A percentile compares a stretch with the other conserved stretches of the same genome.
Conservation (phyloP, 306 rosid species). For the Styphnolobium japonicum region DNA sequence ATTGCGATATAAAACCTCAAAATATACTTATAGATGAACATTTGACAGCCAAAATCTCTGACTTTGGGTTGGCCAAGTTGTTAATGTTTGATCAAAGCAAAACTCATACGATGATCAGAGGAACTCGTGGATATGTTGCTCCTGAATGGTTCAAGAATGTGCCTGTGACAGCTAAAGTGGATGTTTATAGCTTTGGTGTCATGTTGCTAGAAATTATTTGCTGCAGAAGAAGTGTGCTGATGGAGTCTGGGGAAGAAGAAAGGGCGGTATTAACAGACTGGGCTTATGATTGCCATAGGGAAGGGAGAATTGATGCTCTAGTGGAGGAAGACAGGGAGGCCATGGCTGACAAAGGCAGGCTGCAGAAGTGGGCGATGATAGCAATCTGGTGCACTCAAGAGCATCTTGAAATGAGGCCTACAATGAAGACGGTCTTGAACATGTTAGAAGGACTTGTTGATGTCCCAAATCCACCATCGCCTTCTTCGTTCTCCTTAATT, state of each 20-base stretch:
- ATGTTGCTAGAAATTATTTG: constrained; percentile 17
- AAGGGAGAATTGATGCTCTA: background rate
- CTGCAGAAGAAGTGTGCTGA: background rate
- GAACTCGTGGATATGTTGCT: constrained; percentile 15
- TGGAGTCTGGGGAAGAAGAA: background rate
- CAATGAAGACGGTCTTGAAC: constrained; percentile 6
- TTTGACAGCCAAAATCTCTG: background rate
- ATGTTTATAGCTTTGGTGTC: background rate
- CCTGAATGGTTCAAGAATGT: constrained; percentile 23
- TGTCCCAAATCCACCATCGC: background rate
- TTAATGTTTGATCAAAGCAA: background rate
- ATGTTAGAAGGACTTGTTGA: constrained; percentile 15
- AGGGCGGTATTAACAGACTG: background rate
- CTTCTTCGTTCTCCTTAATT: background rate
- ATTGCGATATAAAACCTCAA: constrained; percentile 19
- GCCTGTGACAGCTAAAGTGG: background rate
- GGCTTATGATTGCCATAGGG: constrained; percentile 8
- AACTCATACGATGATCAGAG: background rate
- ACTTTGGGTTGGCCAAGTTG: constrained; percentile 19
- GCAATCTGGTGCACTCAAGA: constrained; percentile 23
- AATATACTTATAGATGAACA: background rate
- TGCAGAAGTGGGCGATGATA: constrained; percentile 10
- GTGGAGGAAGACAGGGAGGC: background rate
- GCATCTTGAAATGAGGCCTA: background rate
- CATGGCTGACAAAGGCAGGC: background rate